phyloP scores from a whole-genome alignment of 805 yeast genomes.

The Metschnikowia orientalis region DNA sequence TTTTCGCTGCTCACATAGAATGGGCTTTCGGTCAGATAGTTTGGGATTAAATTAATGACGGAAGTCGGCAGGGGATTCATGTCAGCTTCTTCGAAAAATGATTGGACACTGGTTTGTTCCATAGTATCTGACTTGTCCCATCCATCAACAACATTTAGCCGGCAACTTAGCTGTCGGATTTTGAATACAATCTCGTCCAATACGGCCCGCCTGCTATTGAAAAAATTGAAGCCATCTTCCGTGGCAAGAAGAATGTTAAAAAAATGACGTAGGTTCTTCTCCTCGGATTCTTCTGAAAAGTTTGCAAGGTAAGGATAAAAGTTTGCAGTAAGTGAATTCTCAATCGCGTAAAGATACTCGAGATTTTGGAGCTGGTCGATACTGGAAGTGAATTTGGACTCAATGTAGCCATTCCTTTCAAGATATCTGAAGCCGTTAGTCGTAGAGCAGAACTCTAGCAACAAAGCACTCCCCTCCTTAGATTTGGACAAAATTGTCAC shows the following conservation, averaged over 20 bases:
- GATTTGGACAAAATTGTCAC: constrained; percentile 32
- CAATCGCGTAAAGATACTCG: constrained; percentile 13
- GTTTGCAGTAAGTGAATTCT: constrained; percentile 6
- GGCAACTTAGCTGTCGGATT: constrained; percentile 9
- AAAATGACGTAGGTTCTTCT: constrained; percentile 46
- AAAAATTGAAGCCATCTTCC: constrained; percentile 66
- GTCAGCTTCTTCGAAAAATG: constrained; percentile 2
- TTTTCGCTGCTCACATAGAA: constrained; percentile 1
- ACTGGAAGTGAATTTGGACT: constrained; percentile 7
- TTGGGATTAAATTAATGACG: background rate
- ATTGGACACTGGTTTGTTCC: background rate
- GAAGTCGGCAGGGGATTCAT: background rate
- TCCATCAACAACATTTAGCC: constrained; percentile 11
- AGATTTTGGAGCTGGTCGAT: constrained; percentile 10
- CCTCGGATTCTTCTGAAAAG: background rate
- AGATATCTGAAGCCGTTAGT: constrained; percentile 66
- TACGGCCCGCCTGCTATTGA: constrained; percentile 39
- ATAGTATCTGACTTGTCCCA: constrained; percentile 1
- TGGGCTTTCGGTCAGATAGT: constrained; percentile 4
- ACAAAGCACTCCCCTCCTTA: constrained; percentile 39
- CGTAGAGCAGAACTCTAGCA: constrained; percentile 61
- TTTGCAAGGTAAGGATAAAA: constrained; percentile 24
- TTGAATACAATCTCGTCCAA: constrained; percentile 32
- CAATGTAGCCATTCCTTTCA: constrained; percentile 41
- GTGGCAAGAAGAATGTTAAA: constrained; percentile 79